Conservation (phyloP, 2,329 filamentous ascomycete species). For the Leptographium wingfieldii region DNA sequence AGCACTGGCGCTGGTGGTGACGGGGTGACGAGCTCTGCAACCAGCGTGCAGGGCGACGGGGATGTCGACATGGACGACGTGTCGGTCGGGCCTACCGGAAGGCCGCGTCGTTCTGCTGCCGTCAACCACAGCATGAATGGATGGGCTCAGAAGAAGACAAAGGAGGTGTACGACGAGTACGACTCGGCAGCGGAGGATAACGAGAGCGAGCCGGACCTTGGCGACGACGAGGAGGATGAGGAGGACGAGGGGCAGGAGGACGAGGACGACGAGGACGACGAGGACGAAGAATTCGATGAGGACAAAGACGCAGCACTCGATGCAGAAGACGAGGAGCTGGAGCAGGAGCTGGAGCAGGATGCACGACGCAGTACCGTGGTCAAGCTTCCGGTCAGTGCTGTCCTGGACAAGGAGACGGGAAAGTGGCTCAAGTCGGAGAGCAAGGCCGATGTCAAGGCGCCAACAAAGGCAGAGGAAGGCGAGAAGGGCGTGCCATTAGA, state of each 20-base stretch:
- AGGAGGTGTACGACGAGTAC: slow-evolving; percentile 33
- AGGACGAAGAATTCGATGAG: slow-evolving; percentile 39
- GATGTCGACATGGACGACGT: slow-evolving; percentile 19
- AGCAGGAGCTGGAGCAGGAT: slow-evolving; percentile 21
- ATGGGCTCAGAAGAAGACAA: slow-evolving; percentile 26
- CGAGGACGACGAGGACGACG: slow-evolving; percentile 45
- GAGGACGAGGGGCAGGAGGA: slow-evolving; percentile 56
- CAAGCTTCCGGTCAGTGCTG: slow-evolving; percentile 47
- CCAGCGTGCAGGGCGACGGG: slow-evolving; percentile 30
- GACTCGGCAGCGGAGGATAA: slow-evolving; percentile 49
- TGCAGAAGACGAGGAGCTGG: slow-evolving; percentile 40
- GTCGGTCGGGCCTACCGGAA: slow-evolving; percentile 30
- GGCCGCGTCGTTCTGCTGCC: slow-evolving; percentile 38
- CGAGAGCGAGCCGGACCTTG: slow-evolving; percentile 61
- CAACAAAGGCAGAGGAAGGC: not conserved
- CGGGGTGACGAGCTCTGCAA: slow-evolving; percentile 32
- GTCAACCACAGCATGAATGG: slow-evolving; percentile 37
- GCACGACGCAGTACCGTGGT: slow-evolving; percentile 55
- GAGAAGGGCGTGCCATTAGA: slow-evolving; percentile 6
- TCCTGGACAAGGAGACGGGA: slow-evolving; percentile 23
- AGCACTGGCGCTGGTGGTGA: slow-evolving; percentile 13
- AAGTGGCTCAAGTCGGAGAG: slow-evolving; percentile 16
- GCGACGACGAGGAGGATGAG: slow-evolving; percentile 58
- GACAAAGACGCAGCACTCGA: slow-evolving; percentile 49
- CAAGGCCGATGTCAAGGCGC: slow-evolving; percentile 1